Percentiles rank a stretch among this genome's conserved stretches.
phyloP scores from a whole-genome alignment of 228 moss, liverwort and hornwort species.

The Sphagnum magellanicum region DNA sequence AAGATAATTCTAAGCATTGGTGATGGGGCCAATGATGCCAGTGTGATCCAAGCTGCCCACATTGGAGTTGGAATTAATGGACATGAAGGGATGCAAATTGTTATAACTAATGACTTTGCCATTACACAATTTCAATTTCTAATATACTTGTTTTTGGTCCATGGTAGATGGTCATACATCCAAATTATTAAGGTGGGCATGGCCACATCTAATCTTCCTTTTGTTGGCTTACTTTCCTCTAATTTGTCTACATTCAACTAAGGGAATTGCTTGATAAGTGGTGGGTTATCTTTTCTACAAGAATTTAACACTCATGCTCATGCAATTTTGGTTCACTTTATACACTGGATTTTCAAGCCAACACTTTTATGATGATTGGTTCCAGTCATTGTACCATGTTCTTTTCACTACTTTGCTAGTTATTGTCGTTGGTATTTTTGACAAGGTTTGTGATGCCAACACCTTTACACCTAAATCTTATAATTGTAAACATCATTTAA shows the following conservation, averaged over 20 bases:
- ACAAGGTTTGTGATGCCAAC: constrained; percentile 35
- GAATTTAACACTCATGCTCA: constrained; percentile 76
- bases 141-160: constrained; percentile 72
- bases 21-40: constrained; percentile 95
- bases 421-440: constrained; percentile 82
- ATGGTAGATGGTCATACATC: constrained; percentile 91
- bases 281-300: constrained; percentile 96
- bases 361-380: constrained; percentile 89
- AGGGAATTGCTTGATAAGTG: constrained; percentile 22
- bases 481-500: neutral
- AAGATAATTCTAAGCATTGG: constrained; percentile 91
- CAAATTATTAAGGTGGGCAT: constrained; percentile 69
- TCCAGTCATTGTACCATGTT: constrained; percentile 87
- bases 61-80: constrained; percentile 95
- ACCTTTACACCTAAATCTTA: no score
- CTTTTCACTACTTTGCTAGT: constrained; percentile 88
- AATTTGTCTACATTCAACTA: neutral
- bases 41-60: constrained; percentile 97
- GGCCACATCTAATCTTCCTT: no score
- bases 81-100: constrained; percentile 95
- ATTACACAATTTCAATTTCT: constrained; percentile 89
- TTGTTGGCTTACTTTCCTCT: no score
- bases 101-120: constrained; percentile 95
- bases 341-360: constrained; percentile 88
- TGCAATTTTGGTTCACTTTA: constrained; percentile 93